These are phyloP conservation scores for Filosporella fistucella DNA, from an alignment of 495 filamentous ascomycete genomes.

Conservation along the genomic window DNA sequence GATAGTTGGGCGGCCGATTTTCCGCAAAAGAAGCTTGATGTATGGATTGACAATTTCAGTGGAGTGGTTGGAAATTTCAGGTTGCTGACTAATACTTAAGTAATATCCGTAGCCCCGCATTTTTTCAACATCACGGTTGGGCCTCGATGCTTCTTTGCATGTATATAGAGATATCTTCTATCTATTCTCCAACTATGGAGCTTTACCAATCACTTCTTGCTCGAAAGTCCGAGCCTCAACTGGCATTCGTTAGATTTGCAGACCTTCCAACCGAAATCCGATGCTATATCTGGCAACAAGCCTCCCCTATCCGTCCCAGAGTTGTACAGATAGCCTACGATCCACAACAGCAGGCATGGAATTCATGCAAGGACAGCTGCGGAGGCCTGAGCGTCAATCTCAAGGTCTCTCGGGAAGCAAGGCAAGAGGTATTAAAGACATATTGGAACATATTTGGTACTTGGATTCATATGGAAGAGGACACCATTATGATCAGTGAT, in stretches of 20 bases:
- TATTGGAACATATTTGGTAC: constrained; percentile 6
- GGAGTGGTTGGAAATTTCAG: too few relatives aligned
- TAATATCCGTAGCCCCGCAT: too few relatives aligned
- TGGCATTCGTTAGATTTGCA: constrained; percentile 1
- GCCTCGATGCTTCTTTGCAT: too few relatives aligned
- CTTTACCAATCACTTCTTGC: too few relatives aligned
- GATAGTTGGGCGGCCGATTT: too few relatives aligned
- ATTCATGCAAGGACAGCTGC: constrained; percentile 8
- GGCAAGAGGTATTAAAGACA: constrained; percentile 4
- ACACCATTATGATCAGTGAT: constrained; percentile 13
- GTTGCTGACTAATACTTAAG: too few relatives aligned
- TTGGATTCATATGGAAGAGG: constrained; percentile 7
- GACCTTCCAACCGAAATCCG: constrained; percentile 6
- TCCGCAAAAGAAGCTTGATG: too few relatives aligned
- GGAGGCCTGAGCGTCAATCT: constrained; percentile 3
- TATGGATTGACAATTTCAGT: too few relatives aligned
- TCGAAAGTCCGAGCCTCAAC: neutral
- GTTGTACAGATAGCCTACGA: constrained; percentile 10
- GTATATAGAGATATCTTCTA: too few relatives aligned
- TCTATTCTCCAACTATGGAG: too few relatives aligned
- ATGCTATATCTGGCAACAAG: constrained; percentile 1
- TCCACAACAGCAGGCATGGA: neutral
- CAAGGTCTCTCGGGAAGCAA: constrained; percentile 6
- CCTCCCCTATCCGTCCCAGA: neutral
- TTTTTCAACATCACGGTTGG: too few relatives aligned